Evolutionary conservation across 1,139 yeast species (phyloP).

Genomic region (Pneumocystis oryctolagi): DNA sequence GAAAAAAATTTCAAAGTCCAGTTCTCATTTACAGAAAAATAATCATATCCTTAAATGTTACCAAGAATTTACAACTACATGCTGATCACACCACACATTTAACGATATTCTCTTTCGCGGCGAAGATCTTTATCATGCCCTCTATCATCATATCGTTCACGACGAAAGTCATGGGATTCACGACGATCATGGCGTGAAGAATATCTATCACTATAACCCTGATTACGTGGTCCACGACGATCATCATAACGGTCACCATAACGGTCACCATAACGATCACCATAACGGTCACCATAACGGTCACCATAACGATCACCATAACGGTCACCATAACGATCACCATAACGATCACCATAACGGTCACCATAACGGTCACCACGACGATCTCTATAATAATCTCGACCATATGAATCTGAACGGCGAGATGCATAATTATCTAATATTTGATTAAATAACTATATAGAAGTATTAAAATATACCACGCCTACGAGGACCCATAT

Average conservation of each 20-base stretch:
- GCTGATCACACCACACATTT: neutral
- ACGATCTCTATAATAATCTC: slow-evolving; percentile 17
- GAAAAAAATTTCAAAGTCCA: neutral
- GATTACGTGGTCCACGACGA: slow-evolving; percentile 15
- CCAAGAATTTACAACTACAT: neutral
- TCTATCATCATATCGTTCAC: slow-evolving; percentile 10
- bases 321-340: slow-evolving; percentile 14
- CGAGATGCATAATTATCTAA: slow-evolving; percentile 16
- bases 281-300: slow-evolving; percentile 17
- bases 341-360: slow-evolving; percentile 17
- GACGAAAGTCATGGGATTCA: slow-evolving; percentile 18
- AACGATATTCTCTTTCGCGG: neutral
- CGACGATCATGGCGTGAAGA: slow-evolving; percentile 12
- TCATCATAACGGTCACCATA: slow-evolving; percentile 15
- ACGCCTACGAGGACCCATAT: slow-evolving; percentile 27
- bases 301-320: slow-evolving; percentile 16
- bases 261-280: slow-evolving; percentile 14
- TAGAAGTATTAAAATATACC: slow-evolving; percentile 4
- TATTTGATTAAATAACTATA: neutral
- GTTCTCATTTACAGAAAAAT: neutral
- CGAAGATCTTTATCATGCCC: neutral
- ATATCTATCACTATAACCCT: slow-evolving; percentile 14
- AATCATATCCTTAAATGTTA: neutral
- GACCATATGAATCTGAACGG: slow-evolving; percentile 10
- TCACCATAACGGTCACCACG: slow-evolving; percentile 17